phyloP scores from a whole-genome alignment of 768 basidiomycete genomes.

The Tulasnella sp. region DNA sequence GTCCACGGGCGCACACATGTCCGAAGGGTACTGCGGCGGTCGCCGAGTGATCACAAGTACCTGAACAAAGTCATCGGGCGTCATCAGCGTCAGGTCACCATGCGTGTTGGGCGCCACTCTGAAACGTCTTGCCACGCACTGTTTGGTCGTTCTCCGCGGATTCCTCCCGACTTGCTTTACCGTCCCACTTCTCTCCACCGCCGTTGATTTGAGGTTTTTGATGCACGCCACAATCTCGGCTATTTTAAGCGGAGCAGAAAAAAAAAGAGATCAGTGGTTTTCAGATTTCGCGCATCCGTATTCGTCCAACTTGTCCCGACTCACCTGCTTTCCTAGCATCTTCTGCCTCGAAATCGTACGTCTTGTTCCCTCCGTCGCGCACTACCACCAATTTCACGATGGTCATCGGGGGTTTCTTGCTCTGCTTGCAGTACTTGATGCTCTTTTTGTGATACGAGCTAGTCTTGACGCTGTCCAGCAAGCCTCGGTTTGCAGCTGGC shows the following conservation, averaged over 20 bases:
- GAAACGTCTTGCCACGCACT: neutral
- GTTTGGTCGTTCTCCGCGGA: neutral
- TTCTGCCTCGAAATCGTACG: slow-evolving; percentile 97
- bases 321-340: slow-evolving; percentile 71
- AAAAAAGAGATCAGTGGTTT: too few species aligned
- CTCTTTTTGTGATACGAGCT: slow-evolving; percentile 89
- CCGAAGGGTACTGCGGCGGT: neutral
- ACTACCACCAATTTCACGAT: slow-evolving; percentile 87
- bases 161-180: slow-evolving; percentile 16
- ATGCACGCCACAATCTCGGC: slow-evolving; percentile 77
- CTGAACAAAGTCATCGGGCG: neutral
- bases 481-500: slow-evolving; percentile 76
- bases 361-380: slow-evolving; percentile 69
- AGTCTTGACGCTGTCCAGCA: slow-evolving; percentile 87
- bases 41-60: neutral
- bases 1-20: neutral
- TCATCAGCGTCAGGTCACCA: neutral
- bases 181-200: slow-evolving; percentile 10
- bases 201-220: slow-evolving; percentile 43
- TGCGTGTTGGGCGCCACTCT: neutral
- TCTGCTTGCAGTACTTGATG: slow-evolving; percentile 78
- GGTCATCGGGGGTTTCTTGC: slow-evolving; percentile 57
- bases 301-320: slow-evolving; percentile 34
- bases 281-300: neutral
- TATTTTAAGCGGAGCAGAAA: slow-evolving; percentile 32